Conservation (phyloP, 192 early-diverging fungal genomes). For the Fimicolochytrium jonesii region DNA sequence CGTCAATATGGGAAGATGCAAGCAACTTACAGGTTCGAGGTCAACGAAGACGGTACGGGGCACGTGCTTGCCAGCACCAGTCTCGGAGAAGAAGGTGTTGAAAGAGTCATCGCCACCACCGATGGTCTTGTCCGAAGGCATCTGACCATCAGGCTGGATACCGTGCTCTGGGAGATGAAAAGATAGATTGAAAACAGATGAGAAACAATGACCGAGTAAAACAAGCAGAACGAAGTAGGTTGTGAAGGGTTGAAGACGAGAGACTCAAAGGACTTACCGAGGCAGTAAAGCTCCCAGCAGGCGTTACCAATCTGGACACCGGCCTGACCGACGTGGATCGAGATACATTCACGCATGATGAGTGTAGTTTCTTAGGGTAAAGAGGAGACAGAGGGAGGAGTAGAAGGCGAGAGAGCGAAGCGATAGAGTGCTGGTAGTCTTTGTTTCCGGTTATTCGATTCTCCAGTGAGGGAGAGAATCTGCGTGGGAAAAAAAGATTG, state of each 20-base stretch:
- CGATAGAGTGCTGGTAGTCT: too few species aligned
- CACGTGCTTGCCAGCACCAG: constrained; percentile 97
- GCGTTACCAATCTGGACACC: constrained; percentile 99
- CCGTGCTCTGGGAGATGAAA: constrained; percentile 80
- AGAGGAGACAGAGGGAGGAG: neutral
- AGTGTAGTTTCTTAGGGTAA: neutral
- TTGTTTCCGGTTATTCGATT: constrained; percentile 4
- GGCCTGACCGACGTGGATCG: constrained; percentile 83
- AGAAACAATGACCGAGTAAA: neutral
- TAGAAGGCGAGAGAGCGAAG: neutral
- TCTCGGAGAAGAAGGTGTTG: constrained; percentile 99
- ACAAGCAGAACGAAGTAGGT: neutral
- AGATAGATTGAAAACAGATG: neutral
- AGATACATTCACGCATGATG: constrained; percentile 75
- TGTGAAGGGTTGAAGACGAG: neutral
- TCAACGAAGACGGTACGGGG: constrained; percentile 98
- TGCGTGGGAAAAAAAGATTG: too few species aligned
- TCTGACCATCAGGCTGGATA: constrained; percentile 90
- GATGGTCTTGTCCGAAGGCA: constrained; percentile 78
- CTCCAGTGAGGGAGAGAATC: constrained; percentile 13
- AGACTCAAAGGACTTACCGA: constrained; percentile 49
- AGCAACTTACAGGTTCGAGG: constrained; percentile 31
- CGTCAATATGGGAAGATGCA: too few species aligned
- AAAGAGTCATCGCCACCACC: constrained; percentile 81
- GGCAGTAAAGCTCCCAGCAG: constrained; percentile 97